Conservation (phyloP, 495 filamentous ascomycete genomes). For the Neurospora sp. region DNA sequence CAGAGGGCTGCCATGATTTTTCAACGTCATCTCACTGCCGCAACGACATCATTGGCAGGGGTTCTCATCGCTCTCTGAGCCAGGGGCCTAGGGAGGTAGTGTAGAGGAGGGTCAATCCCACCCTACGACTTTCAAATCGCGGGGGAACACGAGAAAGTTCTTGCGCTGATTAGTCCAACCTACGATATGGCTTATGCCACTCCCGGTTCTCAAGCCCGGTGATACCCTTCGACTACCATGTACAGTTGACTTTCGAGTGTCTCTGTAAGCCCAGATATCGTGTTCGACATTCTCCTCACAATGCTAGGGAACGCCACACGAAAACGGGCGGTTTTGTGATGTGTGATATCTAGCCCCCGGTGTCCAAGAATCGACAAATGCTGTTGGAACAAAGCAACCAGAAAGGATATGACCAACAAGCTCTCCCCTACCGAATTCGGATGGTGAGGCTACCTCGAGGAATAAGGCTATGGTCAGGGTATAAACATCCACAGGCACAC, state of each 20-base stretch:
- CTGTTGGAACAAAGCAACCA: neutral
- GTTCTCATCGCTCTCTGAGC: neutral
- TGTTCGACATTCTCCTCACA: neutral
- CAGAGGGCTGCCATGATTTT: constrained; percentile 3
- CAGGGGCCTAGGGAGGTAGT: neutral
- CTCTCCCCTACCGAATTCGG: neutral
- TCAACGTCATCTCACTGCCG: constrained; percentile 5
- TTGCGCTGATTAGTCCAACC: neutral
- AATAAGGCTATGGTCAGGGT: neutral
- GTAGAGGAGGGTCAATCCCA: neutral
- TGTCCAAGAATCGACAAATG: neutral
- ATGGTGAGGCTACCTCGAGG: neutral
- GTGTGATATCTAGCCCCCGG: neutral
- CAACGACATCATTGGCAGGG: constrained; percentile 21
- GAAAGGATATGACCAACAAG: neutral
- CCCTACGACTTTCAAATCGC: neutral
- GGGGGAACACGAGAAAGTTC: neutral
- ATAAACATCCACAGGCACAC: neutral
- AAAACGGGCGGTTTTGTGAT: neutral
- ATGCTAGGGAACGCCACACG: neutral
- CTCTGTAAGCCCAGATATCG: neutral
- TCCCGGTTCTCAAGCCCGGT: neutral
- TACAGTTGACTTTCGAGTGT: neutral
- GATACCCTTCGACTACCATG: neutral
- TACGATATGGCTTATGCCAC: neutral